Evolutionary conservation across 2,329 filamentous ascomycete species (phyloP).

Genomic region (Epichloe hybrida): DNA sequence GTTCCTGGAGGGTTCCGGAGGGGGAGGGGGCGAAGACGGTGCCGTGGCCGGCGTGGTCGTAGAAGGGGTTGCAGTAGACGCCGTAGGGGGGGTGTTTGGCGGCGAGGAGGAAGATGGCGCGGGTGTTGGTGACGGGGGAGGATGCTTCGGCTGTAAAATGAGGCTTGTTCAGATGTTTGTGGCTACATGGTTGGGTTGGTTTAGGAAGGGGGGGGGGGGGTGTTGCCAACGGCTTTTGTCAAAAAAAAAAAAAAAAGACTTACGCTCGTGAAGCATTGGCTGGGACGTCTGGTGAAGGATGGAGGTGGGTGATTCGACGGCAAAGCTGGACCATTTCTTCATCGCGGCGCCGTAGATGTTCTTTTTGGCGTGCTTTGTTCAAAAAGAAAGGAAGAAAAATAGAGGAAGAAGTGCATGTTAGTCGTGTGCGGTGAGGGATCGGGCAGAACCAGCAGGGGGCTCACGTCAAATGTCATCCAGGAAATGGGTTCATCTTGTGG

Average conservation of each 20-base stretch:
- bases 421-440: too few relatives aligned
- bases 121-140: slow-evolving; percentile 62
- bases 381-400: too few relatives aligned
- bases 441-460: background rate
- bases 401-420: too few relatives aligned
- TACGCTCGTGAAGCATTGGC: slow-evolving; percentile 64
- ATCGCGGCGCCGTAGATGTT: slow-evolving; percentile 81
- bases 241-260: slow-evolving; percentile 14
- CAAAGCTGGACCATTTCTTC: slow-evolving; percentile 85
- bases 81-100: slow-evolving; percentile 64
- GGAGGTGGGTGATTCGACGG: slow-evolving; percentile 59
- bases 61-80: slow-evolving; percentile 86
- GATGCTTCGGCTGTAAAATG: slow-evolving; percentile 47
- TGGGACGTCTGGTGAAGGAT: slow-evolving; percentile 65
- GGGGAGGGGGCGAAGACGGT: slow-evolving; percentile 57
- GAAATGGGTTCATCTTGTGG: slow-evolving; percentile 77
- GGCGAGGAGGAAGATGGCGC: slow-evolving; percentile 79
- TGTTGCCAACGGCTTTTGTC: too few relatives aligned
- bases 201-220: too few relatives aligned
- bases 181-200: too few relatives aligned
- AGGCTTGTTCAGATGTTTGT: too few relatives aligned
- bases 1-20: slow-evolving; percentile 43
- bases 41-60: slow-evolving; percentile 69
- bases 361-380: slow-evolving; percentile 57
- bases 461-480: slow-evolving; percentile 81